Base-by-base conservation (phyloP, 306 rosid species). In the Rosa persica region DNA sequence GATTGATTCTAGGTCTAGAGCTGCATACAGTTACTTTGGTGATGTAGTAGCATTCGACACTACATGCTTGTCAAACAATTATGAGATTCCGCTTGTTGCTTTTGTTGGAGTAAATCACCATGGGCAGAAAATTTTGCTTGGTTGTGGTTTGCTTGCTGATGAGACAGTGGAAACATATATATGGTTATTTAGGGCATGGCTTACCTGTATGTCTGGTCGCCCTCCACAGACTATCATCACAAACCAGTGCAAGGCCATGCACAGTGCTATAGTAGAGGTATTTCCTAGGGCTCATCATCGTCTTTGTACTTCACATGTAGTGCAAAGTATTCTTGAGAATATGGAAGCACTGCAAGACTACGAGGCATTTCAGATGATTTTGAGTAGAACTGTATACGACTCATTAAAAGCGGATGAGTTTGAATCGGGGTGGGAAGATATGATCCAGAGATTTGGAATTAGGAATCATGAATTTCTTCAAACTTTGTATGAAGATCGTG, bases 181-280 rank as follows among this genome's bases (percentile, higher is more conserved):
- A 76, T 95, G 98, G 98, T 81, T 92, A 58, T 89, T 95, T 86
- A 89, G 98, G 89, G 97, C 92, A 25, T 95, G 98, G 98, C 89
- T 95, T 77, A 91, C 98, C 16, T 89, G 93, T 80, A 87, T 95
- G 96, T 88, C 89, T 39, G 98, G 98, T 77, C 97, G 93, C 71
- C 95, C 98, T 74, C 98, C 98, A 16, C 98, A 95, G 82, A 91
- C 97, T 74, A 83, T 95, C 77, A 82, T 92, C 64, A 88, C 97
- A 82, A 87, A 77, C 79, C 92, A 73, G 78, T 87, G 92, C 80
- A 92, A 91, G 75, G 77, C 90, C 81, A 8, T 95, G 84, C 89
- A 85, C 82, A 84, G 79, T 85, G 97, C 98, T 75, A 79, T 95
- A 57, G 87, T 87, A 1, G 98, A 92, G 93, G 98, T 92, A 80